These are phyloP conservation scores for Guadua angustifolia DNA, from an alignment of 176 grass and related monocot species.

Conservation along the genomic window DNA sequence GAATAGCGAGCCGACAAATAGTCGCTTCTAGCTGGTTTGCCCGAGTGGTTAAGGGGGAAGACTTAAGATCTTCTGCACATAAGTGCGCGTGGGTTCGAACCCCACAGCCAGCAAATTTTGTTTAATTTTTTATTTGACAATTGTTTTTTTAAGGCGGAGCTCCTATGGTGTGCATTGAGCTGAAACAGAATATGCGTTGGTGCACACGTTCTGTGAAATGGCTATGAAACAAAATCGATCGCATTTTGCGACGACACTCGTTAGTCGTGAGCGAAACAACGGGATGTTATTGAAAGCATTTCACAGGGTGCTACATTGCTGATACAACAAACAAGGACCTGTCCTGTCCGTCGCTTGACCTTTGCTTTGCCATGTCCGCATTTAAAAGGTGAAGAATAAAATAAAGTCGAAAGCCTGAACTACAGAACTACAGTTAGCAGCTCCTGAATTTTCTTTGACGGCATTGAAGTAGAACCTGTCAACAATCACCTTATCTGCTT, in stretches of 20 bases:
- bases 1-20: too few relatives aligned
- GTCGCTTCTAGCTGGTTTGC: slow-evolving; percentile 81
- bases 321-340: not conserved
- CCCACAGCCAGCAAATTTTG: slow-evolving; percentile 64
- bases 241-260: not conserved
- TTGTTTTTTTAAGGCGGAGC: not conserved
- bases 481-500: not conserved
- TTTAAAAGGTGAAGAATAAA: not conserved
- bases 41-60: slow-evolving; percentile 99
- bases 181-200: not conserved
- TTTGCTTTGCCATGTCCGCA: not conserved
- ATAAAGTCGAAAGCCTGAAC: not conserved
- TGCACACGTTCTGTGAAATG: not conserved
- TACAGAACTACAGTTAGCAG: not conserved
- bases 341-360: not conserved
- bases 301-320: not conserved
- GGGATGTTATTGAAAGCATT: not conserved
- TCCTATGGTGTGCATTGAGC: not conserved
- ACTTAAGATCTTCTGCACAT: slow-evolving; percentile 95
- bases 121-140: not conserved
- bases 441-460: not conserved
- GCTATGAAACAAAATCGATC: not conserved
- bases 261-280: not conserved
- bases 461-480: not conserved
- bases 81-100: slow-evolving; percentile 92